Percentiles rank a stretch among this genome's conserved stretches.
Conservation (phyloP, 2,329 filamentous ascomycete genomes). For the Conoideocrella luteorostrata region DNA sequence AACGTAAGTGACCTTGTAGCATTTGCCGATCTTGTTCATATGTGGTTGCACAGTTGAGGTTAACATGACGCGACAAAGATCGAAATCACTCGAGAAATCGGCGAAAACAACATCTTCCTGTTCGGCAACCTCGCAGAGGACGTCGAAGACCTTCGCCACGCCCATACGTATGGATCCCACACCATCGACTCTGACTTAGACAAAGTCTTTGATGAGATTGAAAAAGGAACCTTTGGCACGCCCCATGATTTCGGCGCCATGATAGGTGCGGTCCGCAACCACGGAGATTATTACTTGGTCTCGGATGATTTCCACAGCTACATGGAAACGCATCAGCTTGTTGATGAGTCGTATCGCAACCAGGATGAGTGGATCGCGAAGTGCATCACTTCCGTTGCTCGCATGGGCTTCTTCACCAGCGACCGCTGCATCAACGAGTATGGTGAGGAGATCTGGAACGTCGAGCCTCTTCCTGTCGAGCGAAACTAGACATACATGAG, state of each 20-base stretch:
- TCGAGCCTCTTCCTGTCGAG: conserved; percentile 65
- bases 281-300: conserved; percentile 96
- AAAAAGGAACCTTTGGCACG: conserved; percentile 74
- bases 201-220: conserved; percentile 79
- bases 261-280: conserved; percentile 77
- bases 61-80: conserved; percentile 45
- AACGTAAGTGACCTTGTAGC: conserved; percentile 59
- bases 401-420: conserved; percentile 97
- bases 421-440: conserved; percentile 97
- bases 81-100: conserved; percentile 95
- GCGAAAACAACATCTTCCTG: conserved; percentile 96
- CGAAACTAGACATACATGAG: background rate
- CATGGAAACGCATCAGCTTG: conserved; percentile 79
- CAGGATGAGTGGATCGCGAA: conserved; percentile 91
- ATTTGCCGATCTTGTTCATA: too few relatives aligned
- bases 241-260: conserved; percentile 73
- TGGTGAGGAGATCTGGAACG: conserved; percentile 94
- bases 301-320: conserved; percentile 97
- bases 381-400: conserved; percentile 77
- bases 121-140: conserved; percentile 95
- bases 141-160: conserved; percentile 90
- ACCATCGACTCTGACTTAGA: conserved; percentile 68
- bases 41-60: too few relatives aligned
- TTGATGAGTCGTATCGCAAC: conserved; percentile 87
- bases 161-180: conserved; percentile 78